These are phyloP conservation scores for Cylindrodendrum hubeiense DNA, from an alignment of 2,329 filamentous ascomycete genomes.

Conservation along the genomic window DNA sequence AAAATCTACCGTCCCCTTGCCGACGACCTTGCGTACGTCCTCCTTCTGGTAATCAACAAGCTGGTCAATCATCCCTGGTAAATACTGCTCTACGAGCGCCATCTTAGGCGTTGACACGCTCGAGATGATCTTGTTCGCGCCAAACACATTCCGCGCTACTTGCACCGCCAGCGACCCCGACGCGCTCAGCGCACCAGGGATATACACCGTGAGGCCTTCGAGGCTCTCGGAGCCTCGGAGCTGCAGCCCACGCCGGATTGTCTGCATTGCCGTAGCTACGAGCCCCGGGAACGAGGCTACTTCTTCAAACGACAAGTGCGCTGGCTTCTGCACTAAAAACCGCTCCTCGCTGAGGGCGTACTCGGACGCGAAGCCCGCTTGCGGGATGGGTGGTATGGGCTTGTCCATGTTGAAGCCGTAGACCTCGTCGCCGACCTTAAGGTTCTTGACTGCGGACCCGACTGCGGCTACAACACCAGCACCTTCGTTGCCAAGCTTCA, in stretches of 20 bases:
- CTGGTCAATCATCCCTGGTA: conserved; percentile 61
- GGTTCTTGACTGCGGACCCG: conserved; percentile 42
- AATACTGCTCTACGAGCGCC: conserved; percentile 54
- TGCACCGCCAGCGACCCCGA: conserved; percentile 61
- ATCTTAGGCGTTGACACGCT: conserved; percentile 67
- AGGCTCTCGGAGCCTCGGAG: conserved; percentile 54
- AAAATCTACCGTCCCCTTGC: conserved; percentile 61
- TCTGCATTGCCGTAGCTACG: conserved; percentile 59
- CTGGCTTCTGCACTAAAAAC: conserved; percentile 50
- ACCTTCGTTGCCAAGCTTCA: conserved; percentile 46
- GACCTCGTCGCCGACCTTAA: conserved; percentile 53
- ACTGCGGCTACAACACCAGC: conserved; percentile 49
- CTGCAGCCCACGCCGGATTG: conserved; percentile 54
- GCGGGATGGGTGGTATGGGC: conserved; percentile 47
- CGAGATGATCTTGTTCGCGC: conserved; percentile 60
- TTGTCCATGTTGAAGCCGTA: conserved; percentile 54
- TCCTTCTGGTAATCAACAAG: conserved; percentile 64
- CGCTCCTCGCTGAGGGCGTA: conserved; percentile 53
- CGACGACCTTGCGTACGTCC: conserved; percentile 52
- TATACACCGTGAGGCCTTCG: conserved; percentile 63
- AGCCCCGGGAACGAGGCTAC: conserved; percentile 52
- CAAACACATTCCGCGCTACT: conserved; percentile 63
- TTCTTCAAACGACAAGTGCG: conserved; percentile 50
- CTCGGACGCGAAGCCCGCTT: conserved; percentile 54
- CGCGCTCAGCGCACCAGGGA: conserved; percentile 63